These are phyloP conservation scores for Kokia cookei DNA, from an alignment of 441 rosid species.

Conservation along the genomic window DNA sequence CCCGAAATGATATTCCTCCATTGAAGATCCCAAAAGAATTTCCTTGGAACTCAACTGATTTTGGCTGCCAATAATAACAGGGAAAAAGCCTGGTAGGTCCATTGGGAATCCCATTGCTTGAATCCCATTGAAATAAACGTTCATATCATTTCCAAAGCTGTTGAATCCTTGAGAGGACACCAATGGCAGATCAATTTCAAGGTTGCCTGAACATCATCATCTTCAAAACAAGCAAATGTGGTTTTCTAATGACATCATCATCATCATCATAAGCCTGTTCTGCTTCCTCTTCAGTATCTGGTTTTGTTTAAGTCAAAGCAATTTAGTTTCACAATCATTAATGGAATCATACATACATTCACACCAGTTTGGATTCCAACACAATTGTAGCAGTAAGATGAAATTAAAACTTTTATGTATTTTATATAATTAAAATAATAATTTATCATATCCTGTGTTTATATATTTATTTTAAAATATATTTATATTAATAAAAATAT, in stretches of 20 bases:
- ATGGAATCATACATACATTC: no score
- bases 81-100: background rate
- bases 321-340: background rate
- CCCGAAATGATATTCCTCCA: no score
- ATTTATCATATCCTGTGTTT: no score
- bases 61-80: background rate
- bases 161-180: background rate
- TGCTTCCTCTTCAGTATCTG: slow-evolving; percentile 23
- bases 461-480: no score
- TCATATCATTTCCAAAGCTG: background rate
- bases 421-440: no score
- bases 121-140: background rate
- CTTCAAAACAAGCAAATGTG: background rate
- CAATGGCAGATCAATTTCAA: background rate
- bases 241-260: background rate
- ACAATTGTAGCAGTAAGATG: no score
- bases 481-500: no score
- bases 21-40: background rate
- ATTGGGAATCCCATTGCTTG: background rate
- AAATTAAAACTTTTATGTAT: no score
- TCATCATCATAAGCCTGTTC: slow-evolving; percentile 26
- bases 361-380: no score
- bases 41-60: background rate
- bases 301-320: background rate
- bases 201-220: background rate